A percentile compares a stretch with the other conserved stretches of the same genome.
Conservation (phyloP, 805 yeast genomes). For the Ogataea dorogensis region DNA sequence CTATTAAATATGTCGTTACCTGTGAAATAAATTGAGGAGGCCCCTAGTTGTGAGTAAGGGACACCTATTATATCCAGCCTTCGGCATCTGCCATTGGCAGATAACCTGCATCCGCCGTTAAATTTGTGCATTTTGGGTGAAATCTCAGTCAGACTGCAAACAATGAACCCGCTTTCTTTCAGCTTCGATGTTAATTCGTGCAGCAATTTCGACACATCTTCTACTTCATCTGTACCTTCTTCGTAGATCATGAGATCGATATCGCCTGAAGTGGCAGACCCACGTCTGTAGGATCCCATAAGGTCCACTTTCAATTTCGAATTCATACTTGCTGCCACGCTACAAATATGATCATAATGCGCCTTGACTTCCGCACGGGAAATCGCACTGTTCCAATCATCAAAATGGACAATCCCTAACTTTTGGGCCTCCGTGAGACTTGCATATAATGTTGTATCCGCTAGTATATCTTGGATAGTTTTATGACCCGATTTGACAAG, state of each 20-base stretch:
- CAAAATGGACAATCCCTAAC: slow-evolving; percentile 45
- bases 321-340: slow-evolving; percentile 31
- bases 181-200: slow-evolving; percentile 16
- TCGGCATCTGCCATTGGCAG: slow-evolving; percentile 38
- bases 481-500: slow-evolving; percentile 40
- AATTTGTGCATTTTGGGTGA: slow-evolving; percentile 28
- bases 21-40: slow-evolving; percentile 50
- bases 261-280: slow-evolving; percentile 47
- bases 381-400: slow-evolving; percentile 46
- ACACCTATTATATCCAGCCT: slow-evolving; percentile 52
- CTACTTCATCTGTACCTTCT: slow-evolving; percentile 28
- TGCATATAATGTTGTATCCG: slow-evolving; percentile 16
- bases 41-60: slow-evolving; percentile 45
- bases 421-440: slow-evolving; percentile 27
- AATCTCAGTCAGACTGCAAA: slow-evolving; percentile 24
- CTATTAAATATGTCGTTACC: slow-evolving; percentile 56
- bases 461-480: slow-evolving; percentile 36
- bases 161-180: slow-evolving; percentile 18
- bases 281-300: slow-evolving; percentile 56
- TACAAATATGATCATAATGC: slow-evolving; percentile 38
- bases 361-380: slow-evolving; percentile 43
- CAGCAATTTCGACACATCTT: slow-evolving; percentile 18
- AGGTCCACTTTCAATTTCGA: slow-evolving; percentile 35
- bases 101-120: slow-evolving; percentile 38
- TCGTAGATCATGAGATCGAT: slow-evolving; percentile 50